Base-by-base conservation (phyloP, 1,284 basidiomycete species). In the Sporisorium sorghi region DNA sequence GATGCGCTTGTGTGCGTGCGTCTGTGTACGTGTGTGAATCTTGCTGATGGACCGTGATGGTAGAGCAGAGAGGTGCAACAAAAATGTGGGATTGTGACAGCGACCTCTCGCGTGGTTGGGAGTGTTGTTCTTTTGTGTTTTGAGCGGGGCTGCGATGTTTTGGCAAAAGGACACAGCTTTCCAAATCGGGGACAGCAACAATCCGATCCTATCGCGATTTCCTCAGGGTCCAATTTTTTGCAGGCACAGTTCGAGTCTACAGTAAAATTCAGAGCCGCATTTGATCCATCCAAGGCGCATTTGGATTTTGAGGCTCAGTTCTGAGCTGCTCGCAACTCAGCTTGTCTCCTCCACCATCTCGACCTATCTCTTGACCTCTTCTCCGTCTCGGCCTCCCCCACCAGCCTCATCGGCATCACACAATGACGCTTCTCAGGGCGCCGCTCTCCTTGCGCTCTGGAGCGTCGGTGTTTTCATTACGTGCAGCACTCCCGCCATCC, bases 361-460 rank as follows among this genome's bases (percentile, higher is more conserved):
- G 21, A n/a, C n/a, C 23, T 42, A 14, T 21, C 26, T 21, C 24
- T 7, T 19, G n/a, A 40, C n/a, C 37, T 9, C 17, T 8, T 19
- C 32, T 33, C 12, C 9, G 4, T 40, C 37, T n/a, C n/a, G n/a
- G n/a, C n/a, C 5, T 40, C 37, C 19, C n/a, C 10, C 40, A 10
- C 33, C 21, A 12, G 11, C 15, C 11, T 33, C 30, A 9, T 24
- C 35, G 17, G 11, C 51, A 37, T 21, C 26, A n/a, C 24, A 17
- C 24, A 17, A 64, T 64, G 60, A 57, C 49, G 53, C 57, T 59
- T 39, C 67, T 70, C 57, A 63, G 61, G 53, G 49, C 61, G 57
- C 60, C 67, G 26, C 33, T 48, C 10, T n/a, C 48, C 26, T 21
- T 54, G 44, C 61, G 67, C 39, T 37, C 58, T 49, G 66, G 51